Conservation (phyloP, 2,329 filamentous ascomycete species). For the Alternaria angustiovoidea region DNA sequence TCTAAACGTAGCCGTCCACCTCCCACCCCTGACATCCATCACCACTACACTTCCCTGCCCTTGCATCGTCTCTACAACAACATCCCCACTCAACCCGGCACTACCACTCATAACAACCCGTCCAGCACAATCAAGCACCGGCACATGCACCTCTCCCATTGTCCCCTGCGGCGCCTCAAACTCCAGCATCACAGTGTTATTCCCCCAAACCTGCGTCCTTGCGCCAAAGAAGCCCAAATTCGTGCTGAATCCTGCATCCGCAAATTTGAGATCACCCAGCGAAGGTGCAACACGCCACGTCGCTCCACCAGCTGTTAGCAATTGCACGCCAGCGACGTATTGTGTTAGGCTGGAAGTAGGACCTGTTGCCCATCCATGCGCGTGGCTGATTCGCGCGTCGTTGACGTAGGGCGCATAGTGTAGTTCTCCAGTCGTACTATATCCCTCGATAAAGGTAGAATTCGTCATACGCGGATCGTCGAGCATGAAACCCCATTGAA, state of each 20-base stretch:
- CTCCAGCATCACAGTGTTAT: conserved; percentile 28
- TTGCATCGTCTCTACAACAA: conserved; percentile 26
- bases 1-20: conserved; percentile 30
- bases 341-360: conserved; percentile 56
- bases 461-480: conserved; percentile 63
- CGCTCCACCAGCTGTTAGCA: conserved; percentile 47
- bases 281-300: conserved; percentile 51
- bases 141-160: conserved; percentile 38
- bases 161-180: conserved; percentile 45
- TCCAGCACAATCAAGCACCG: conserved; percentile 30
- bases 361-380: conserved; percentile 62
- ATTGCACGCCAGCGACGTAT: conserved; percentile 54
- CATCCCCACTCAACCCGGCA: conserved; percentile 24
- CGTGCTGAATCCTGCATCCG: conserved; percentile 52
- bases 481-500: conserved; percentile 66
- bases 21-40: conserved; percentile 30
- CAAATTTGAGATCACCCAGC: conserved; percentile 47
- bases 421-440: conserved; percentile 55
- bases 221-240: conserved; percentile 49
- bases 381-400: conserved; percentile 58
- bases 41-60: conserved; percentile 22
- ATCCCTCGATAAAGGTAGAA: conserved; percentile 62
- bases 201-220: conserved; percentile 28
- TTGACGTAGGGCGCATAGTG: conserved; percentile 61
- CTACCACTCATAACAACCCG: conserved; percentile 28